Evolutionary conservation across 1,139 yeast species (phyloP).

Genomic region (Lodderomyces orthopsilosis): DNA sequence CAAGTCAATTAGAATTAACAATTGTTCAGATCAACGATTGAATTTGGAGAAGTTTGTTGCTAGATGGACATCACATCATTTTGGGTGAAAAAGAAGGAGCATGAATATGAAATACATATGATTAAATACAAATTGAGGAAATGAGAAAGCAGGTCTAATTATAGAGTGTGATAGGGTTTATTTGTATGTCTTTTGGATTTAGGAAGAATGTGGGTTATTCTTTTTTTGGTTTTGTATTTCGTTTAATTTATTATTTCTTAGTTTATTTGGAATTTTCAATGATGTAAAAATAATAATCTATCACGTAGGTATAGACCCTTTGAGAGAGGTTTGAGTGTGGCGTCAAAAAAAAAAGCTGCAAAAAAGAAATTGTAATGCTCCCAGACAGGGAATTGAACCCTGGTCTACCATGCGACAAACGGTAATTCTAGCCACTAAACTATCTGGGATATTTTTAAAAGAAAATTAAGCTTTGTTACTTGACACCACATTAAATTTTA

Average conservation of each 20-base stretch:
- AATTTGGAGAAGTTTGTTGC: constrained; percentile 39
- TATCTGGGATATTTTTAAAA: constrained; percentile 6
- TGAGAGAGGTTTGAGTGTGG: too few relatives aligned
- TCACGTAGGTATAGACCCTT: too few relatives aligned
- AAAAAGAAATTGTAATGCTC: constrained; percentile 4
- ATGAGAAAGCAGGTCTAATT: too few relatives aligned
- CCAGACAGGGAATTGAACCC: constrained; percentile 10
- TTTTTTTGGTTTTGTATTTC: background rate
- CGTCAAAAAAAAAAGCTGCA: background rate
- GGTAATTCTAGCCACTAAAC: constrained; percentile 10
- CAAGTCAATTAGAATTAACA: constrained; percentile 39
- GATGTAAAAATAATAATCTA: too few relatives aligned
- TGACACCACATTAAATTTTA: too few relatives aligned
- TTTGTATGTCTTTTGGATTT: too few relatives aligned
- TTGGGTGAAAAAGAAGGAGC: background rate
- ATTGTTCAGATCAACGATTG: constrained; percentile 29
- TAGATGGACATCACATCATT: constrained; percentile 31
- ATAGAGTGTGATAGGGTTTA: too few relatives aligned
- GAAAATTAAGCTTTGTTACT: background rate
- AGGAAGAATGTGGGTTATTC: too few relatives aligned
- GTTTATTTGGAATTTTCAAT: background rate
- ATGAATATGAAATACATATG: background rate
- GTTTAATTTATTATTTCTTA: background rate
- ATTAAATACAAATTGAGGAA: background rate
- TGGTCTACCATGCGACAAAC: constrained; percentile 10